A percentile compares a stretch with the other conserved stretches of the same genome.
phyloP scores from a whole-genome alignment of 148 eudicot species.

The Simmondsia chinensis region DNA sequence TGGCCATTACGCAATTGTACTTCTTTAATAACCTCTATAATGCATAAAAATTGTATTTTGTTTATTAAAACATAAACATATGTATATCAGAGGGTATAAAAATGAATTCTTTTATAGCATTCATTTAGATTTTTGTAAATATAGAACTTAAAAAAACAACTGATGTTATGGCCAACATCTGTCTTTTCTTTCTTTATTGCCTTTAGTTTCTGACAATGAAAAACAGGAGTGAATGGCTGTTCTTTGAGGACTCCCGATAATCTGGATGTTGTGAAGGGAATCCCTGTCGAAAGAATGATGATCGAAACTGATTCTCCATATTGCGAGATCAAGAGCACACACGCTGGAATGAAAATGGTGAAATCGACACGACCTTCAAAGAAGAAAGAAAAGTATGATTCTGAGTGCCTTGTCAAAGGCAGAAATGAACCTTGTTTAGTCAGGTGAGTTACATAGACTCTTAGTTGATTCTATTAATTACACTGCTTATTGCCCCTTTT shows the following conservation, averaged over 20 bases:
- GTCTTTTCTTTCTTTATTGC: no score
- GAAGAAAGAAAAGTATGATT: conserved; percentile 93
- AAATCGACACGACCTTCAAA: conserved; percentile 84
- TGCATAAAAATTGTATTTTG: no score
- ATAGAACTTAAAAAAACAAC: no score
- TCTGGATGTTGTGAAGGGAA: conserved; percentile 77
- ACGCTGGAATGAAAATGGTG: conserved; percentile 82
- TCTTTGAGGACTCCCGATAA: conserved; percentile 83
- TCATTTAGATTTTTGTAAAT: no score
- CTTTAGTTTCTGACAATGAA: conserved; percentile 1
- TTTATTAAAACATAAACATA: no score
- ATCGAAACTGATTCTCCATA: conserved; percentile 99
- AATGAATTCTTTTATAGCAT: no score
- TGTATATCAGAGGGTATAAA: no score
- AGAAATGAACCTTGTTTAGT: conserved; percentile 95
- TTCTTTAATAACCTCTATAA: no score
- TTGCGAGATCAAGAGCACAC: conserved; percentile 93
- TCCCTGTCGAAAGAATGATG: conserved; percentile 88
- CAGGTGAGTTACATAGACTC: conserved; percentile 37
- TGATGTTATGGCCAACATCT: no score
- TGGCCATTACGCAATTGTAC: no score
- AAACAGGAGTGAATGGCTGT: conserved; percentile 85
- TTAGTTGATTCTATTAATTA: no score
- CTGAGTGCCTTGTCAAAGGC: conserved; percentile 79
- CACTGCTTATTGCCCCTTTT: no score